A percentile compares a stretch with the other conserved stretches of the same genome.
Evolutionary conservation across 306 rosid species (phyloP).

Genomic region (Chamaecrista fasciculata): DNA sequence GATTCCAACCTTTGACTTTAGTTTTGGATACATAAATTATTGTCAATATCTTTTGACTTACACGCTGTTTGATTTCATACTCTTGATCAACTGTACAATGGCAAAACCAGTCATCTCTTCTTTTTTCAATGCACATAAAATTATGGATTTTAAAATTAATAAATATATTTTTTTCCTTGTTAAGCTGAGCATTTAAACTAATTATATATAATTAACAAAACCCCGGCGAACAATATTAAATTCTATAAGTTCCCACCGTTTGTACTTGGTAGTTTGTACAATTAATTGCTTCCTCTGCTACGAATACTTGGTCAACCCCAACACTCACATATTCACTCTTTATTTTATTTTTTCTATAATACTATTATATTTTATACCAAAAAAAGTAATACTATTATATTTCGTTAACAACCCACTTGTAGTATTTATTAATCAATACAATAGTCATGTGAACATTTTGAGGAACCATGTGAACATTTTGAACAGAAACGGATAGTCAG

Average conservation of each 20-base stretch:
- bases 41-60: neutral
- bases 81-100: too few species aligned
- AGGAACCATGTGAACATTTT: neutral
- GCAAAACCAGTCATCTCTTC: too few species aligned
- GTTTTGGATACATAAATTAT: neutral
- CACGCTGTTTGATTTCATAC: neutral
- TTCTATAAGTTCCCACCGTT: constrained; percentile 9
- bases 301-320: neutral
- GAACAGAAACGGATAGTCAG: neutral
- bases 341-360: neutral
- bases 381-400: too few species aligned
- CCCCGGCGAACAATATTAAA: constrained; percentile 23
- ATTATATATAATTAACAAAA: constrained; percentile 31
- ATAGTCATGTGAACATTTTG: neutral
- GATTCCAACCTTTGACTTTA: constrained; percentile 14
- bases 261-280: neutral
- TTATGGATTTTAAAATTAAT: too few species aligned
- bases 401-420: constrained; percentile 11
- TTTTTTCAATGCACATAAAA: too few species aligned
- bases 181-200: too few species aligned
- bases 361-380: too few species aligned
- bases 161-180: too few species aligned
- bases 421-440: neutral
- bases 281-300: neutral
- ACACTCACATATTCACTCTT: neutral